Evolutionary conservation across 345 rosid species (phyloP), one percentile per base, ranked within the genome.

Genomic region (Corchorus capsularis): DNA sequence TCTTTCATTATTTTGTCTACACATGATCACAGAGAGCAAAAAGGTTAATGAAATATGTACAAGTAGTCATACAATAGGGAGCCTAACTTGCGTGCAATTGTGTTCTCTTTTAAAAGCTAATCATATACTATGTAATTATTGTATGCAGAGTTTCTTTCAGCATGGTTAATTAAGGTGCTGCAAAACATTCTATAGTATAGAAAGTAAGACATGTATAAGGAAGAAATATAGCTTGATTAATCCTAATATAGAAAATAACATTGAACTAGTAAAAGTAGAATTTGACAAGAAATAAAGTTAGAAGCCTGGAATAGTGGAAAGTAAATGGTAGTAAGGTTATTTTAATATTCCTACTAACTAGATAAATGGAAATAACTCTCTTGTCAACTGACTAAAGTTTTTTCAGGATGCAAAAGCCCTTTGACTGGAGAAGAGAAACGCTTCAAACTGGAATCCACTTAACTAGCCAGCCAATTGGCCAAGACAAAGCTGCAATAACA

Each of bases 391-490:
- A 16, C 59, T 69, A 37, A 14, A 32, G 1, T 50, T 27, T 27
- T 27, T 69, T 32, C 22, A 22, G 56, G 72, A 45, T 56, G 68
- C 75, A 63, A 41, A 55, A 15, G 77, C 35, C 47, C 27, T 22
- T 47, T 17, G 39, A 52, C 27, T 12, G 17, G n/a, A 68, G 63
- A 72, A 67, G 55, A n/a, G 15, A 17, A 69, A 8, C 49, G 56
- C 32, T 47, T 60, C 69, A 56, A 50, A 82, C 89, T 15, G 89
- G 87, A 47, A 80, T 49, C 63, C 13, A 64, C 83, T 86, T 83
- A 68, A 82, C 78, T 12, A 63, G 63, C 61, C 66, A 80, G 13
- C 85, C 85, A 67, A 86, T 82, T 11, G 82, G 82, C 89, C 87
- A 86, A 1, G 87, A 76, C 3, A 84, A 13, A 57, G 80, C 73